These are phyloP conservation scores for Papiliotrema laurentii DNA, from an alignment of 1,284 basidiomycete genomes.

Conservation along the genomic window DNA sequence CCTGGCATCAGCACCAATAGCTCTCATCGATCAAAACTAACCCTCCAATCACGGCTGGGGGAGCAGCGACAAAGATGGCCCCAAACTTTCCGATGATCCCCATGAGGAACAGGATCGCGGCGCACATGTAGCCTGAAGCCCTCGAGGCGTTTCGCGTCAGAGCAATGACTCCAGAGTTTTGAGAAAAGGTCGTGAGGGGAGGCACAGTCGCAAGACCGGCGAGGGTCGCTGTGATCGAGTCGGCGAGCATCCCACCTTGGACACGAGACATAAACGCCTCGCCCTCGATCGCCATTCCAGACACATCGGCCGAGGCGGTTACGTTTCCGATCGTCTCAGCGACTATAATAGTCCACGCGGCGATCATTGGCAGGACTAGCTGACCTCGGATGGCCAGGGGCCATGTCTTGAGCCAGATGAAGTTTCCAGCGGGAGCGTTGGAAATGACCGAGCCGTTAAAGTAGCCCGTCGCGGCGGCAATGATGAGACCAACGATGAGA, in stretches of 20 bases:
- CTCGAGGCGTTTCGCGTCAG: constrained; percentile 33
- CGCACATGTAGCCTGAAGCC: constrained; percentile 31
- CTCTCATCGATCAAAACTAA: constrained; percentile 1
- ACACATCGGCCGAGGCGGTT: constrained; percentile 26
- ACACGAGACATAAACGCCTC: constrained; percentile 26
- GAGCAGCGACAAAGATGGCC: constrained; percentile 30
- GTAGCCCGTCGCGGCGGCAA: constrained; percentile 30
- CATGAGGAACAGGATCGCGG: constrained; percentile 30
- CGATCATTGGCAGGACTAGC: constrained; percentile 32
- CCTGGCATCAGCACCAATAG: not conserved
- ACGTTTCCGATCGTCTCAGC: constrained; percentile 34
- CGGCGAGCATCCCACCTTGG: constrained; percentile 35
- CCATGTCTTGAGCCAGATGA: constrained; percentile 32
- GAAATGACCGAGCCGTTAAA: constrained; percentile 22
- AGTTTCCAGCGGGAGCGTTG: constrained; percentile 22
- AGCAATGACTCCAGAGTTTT: constrained; percentile 36
- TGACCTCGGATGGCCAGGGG: constrained; percentile 22
- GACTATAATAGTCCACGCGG: constrained; percentile 28
- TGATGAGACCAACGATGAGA: constrained; percentile 27
- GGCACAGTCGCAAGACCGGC: constrained; percentile 31
- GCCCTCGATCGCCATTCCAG: constrained; percentile 18
- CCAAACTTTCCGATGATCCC: constrained; percentile 32
- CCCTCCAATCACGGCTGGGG: constrained; percentile 20
- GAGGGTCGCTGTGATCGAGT: constrained; percentile 26
- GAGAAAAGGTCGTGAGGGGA: constrained; percentile 34